phyloP scores from a whole-genome alignment of 257 asterid species.

The Solanum stenotomum region DNA sequence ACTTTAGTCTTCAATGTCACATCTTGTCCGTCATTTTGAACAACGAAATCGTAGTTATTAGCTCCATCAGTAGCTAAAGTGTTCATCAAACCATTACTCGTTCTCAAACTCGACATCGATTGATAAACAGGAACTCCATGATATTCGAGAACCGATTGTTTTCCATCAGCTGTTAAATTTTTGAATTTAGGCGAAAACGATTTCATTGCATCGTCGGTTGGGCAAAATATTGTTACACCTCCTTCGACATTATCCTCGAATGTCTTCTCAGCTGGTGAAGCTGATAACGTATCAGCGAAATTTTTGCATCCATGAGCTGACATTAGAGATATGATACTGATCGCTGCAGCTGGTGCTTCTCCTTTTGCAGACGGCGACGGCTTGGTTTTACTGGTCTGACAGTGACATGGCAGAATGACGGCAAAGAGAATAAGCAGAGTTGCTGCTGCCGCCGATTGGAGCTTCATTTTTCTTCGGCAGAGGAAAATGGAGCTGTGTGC shows the following conservation, averaged over 20 bases:
- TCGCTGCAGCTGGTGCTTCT: conserved; percentile 36
- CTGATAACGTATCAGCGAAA: conserved; percentile 44
- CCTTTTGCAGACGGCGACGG: background rate
- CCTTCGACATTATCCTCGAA: conserved; percentile 33
- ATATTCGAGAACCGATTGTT: conserved; percentile 36
- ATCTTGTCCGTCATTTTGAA: conserved; percentile 47
- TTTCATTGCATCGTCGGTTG: conserved; percentile 62
- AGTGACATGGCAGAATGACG: background rate
- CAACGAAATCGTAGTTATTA: conserved; percentile 19
- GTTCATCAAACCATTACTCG: conserved; percentile 41
- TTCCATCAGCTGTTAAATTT: conserved; percentile 27
- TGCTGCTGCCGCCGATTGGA: background rate
- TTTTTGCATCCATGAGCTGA: conserved; percentile 64
- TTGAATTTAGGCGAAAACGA: conserved; percentile 36
- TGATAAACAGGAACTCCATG: conserved; percentile 45
- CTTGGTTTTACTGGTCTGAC: background rate
- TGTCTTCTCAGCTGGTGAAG: conserved; percentile 44
- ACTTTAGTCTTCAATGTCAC: conserved; percentile 39
- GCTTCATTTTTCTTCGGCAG: background rate
- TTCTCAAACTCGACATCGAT: conserved; percentile 28
- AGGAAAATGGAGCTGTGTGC: background rate
- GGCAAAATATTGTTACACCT: conserved; percentile 75
- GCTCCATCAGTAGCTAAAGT: conserved; percentile 54
- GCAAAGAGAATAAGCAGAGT: background rate
- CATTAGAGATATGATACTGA: conserved; percentile 55